Base-by-base conservation (phyloP, 1,139 yeast genomes). In the Yamadazyma mexicana region DNA sequence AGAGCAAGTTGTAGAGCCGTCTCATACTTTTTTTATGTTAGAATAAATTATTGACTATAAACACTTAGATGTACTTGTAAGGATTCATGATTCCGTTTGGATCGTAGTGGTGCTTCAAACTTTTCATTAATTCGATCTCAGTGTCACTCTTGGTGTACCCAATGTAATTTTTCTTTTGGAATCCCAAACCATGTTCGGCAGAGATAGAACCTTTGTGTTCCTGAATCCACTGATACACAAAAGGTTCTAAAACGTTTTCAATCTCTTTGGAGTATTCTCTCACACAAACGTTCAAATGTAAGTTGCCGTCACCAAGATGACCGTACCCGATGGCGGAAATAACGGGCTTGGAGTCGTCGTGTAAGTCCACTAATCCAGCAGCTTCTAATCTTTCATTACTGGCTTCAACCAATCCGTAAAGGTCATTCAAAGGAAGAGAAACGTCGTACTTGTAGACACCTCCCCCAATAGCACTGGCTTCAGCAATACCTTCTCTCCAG, bases 401-500 rank as follows among this genome's bases (percentile, higher is more conserved):
- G 10, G 83, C 95, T 40, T 80, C 85, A 16, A 91, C 96, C 40
- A 92, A 69, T 8, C 83, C 83, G 57, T 89, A 91, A 64, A 91
- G 73, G 41, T 81, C 86, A 15, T 77, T 69, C 48, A 91, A 73
- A 22, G 98, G 98, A 44, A 92, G 69, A 4, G 96, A 87, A 31
- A 92, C 96, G 54, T 92, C 98, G 57, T 92, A 92, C 66, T 92
- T 92, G 73, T 92, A 92, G 37, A 91, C 98, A 51, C 98, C 98
- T 39, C 98, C 98, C 27, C 75, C 81, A 44, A 79, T 74, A 35
- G 89, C 84, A 15, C 87, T 76, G 9, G 96, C 91, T 66, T 92
- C 98, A 25, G 97, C 89, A 50, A 91, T 79, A 47, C 83, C 75
- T 64, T 92, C 98, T 68, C 98, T 81, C 97, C 98, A 91, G 25